Evolutionary conservation across 345 rosid species (phyloP).

Genomic region (Bruguiera sexangula): DNA sequence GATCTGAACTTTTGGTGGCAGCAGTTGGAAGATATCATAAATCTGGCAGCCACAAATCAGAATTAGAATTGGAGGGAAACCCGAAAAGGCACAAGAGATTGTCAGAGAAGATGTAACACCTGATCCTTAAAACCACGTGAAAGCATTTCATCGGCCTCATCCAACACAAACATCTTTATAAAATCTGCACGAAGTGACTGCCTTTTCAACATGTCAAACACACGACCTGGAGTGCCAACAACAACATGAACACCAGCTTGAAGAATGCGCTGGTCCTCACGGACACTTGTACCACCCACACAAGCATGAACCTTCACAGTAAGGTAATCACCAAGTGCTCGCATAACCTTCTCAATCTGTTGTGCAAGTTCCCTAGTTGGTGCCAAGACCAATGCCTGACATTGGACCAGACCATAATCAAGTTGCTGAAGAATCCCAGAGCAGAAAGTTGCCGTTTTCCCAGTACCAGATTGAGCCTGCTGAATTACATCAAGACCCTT

Average conservation of each 20-base stretch:
- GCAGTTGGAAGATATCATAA: slow-evolving; percentile 31
- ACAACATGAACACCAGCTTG: slow-evolving; percentile 93
- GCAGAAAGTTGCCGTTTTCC: slow-evolving; percentile 93
- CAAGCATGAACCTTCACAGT: slow-evolving; percentile 93
- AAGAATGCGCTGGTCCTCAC: slow-evolving; percentile 88
- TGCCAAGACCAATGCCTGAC: slow-evolving; percentile 84
- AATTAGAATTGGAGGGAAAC: neutral
- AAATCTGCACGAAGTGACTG: slow-evolving; percentile 77
- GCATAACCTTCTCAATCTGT: slow-evolving; percentile 95
- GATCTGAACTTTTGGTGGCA: slow-evolving; percentile 29
- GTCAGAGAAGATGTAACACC: slow-evolving; percentile 27
- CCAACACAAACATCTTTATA: slow-evolving; percentile 84
- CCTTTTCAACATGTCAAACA: slow-evolving; percentile 86
- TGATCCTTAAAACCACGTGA: slow-evolving; percentile 95
- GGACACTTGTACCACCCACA: slow-evolving; percentile 96
- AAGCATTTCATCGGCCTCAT: slow-evolving; percentile 97
- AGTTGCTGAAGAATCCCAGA: slow-evolving; percentile 90
- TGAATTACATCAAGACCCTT: slow-evolving; percentile 94
- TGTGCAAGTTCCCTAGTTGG: slow-evolving; percentile 94
- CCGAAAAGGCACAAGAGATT: neutral
- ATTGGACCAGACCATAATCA: slow-evolving; percentile 57
- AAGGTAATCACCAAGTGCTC: slow-evolving; percentile 87
- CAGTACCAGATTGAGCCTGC: slow-evolving; percentile 95
- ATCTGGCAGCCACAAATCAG: slow-evolving; percentile 18
- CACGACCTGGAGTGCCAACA: slow-evolving; percentile 97